Evolutionary conservation across 495 filamentous ascomycete genomes (phyloP).

Genomic region (Podospora sp.): DNA sequence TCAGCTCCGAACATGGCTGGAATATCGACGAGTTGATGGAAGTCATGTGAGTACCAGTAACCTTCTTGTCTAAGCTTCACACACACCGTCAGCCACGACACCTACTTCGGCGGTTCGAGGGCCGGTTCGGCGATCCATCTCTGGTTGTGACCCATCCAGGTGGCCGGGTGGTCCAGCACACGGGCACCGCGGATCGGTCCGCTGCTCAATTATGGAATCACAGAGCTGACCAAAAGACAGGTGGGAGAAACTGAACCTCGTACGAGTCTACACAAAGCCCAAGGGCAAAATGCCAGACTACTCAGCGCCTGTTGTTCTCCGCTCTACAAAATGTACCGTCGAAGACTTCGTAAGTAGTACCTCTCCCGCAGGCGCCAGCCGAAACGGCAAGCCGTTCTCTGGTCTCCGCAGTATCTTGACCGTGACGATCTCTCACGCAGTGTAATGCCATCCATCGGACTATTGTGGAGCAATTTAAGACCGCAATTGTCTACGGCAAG

Average conservation of each 20-base stretch:
- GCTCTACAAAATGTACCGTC: conserved; percentile 78
- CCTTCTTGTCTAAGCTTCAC: conserved; percentile 26
- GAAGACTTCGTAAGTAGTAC: conserved; percentile 80
- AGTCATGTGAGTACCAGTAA: conserved; percentile 67
- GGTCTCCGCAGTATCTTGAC: not conserved
- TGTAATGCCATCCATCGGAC: conserved; percentile 96
- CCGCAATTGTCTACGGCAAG: conserved; percentile 92
- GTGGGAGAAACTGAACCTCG: conserved; percentile 93
- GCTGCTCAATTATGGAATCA: not conserved
- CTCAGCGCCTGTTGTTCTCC: conserved; percentile 84
- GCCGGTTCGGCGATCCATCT: not conserved
- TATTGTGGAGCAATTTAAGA: conserved; percentile 94
- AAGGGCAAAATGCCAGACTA: conserved; percentile 96
- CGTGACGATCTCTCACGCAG: conserved; percentile 48
- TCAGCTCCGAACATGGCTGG: conserved; percentile 98
- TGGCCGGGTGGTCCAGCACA: not conserved
- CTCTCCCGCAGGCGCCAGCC: not conserved
- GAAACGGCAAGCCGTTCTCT: not conserved
- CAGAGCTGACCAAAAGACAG: conserved; percentile 32
- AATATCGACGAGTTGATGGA: conserved; percentile 97
- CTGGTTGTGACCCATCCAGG: not conserved
- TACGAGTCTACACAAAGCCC: conserved; percentile 95
- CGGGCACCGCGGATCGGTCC: not conserved
- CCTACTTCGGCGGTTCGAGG: no score
- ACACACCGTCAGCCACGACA: not conserved